Base-by-base conservation (phyloP, 2,329 filamentous ascomycete genomes). In the Claviceps sp. region DNA sequence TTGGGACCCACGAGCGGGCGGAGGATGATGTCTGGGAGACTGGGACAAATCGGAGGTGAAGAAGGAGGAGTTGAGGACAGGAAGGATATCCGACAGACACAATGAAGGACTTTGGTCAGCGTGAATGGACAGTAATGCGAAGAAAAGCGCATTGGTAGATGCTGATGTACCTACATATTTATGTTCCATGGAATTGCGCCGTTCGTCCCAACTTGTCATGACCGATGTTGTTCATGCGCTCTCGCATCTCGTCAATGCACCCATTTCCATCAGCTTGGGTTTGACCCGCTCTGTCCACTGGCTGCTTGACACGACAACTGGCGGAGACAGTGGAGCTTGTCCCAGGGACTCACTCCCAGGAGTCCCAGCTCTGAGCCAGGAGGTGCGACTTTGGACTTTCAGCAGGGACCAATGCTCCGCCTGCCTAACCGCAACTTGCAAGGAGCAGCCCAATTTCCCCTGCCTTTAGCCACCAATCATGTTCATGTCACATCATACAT, bases 371-470 rank as follows among this genome's bases (percentile, higher is more conserved):
- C n/a, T n/a, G n/a, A n/a, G 29, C 22, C 42, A 38, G 26, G 43
- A 20, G 17, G n/a, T 9, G 39, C 39, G n/a, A 9, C 9, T 11
- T 4, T n/a, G n/a, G n/a, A 9, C 17, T 11, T 11, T 22, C 29
- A 34, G 8, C n/a, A 42, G 39, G 39, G 39, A 40, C 14, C 38
- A 4, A 9, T 22, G 17, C 26, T 34, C 16, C 37, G 42, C 47
- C 23, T 23, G 20, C 4, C 44, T 20, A 43, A 5, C 40, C 29
- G 22, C 38, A 40, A 20, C 13, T 16, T 20, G 20, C 20, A 20
- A 34, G 50, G 47, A 52, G 56, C 53, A 34, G 47, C 54, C 58
- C 59, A 63, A 61, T 61, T 61, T 60, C 56, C 53, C 47, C 52
- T 50, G 56, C 56, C 55, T 58, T 62, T 61, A 8, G 55, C 52